Evolutionary conservation across 495 filamentous ascomycete species (phyloP), one percentile per base, ranked within the genome.

Genomic region (Lindgomyces ingoldianus): DNA sequence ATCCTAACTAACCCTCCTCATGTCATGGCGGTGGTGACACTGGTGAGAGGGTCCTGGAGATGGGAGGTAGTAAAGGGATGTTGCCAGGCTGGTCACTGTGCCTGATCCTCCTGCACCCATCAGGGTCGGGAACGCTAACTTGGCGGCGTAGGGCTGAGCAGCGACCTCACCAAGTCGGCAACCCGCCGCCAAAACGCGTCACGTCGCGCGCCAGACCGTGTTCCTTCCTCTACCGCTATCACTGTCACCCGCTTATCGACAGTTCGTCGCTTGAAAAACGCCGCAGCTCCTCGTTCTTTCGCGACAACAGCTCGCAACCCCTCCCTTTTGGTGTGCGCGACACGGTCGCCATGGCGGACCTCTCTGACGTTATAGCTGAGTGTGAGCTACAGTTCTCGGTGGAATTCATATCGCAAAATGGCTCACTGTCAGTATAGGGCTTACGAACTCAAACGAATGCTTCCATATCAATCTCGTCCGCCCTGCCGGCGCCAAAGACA

Each of bases 321-420:
- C n/a, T n/a, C n/a, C n/a, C n/a, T n/a, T n/a, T n/a, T n/a, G n/a
- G n/a, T n/a, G n/a, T n/a, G n/a, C n/a, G n/a, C 22, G 22, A 6
- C 33, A 39, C 14, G 6, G 33, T 39, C 24, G 50, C 50, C 3
- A 29, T 11, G 25, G 24, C 44, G 9, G 42, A 42, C 47, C 25
- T 41, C 50, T 41, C 53, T 22, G 46, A 47, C 3, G 21, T 25
- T 29, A 29, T 64, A 47, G 64, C 48, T 3, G 50, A 57, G 1
- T 62, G 45, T 49, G 79, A 36, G 82, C 80, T 59, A 78, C 83
- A 19, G 83, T 84, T 68, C 84, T n/a, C n/a, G 82, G 3, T 69
- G 89, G 6, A n/a, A 10, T 51, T 39, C 9, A 33, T 25, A 0
- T 56, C 36, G 18, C 42, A 19, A 22, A 22, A 19, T 51, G 41